Evolutionary conservation across 345 rosid genomes (phyloP).

Genomic region (Salix suchowensis): DNA sequence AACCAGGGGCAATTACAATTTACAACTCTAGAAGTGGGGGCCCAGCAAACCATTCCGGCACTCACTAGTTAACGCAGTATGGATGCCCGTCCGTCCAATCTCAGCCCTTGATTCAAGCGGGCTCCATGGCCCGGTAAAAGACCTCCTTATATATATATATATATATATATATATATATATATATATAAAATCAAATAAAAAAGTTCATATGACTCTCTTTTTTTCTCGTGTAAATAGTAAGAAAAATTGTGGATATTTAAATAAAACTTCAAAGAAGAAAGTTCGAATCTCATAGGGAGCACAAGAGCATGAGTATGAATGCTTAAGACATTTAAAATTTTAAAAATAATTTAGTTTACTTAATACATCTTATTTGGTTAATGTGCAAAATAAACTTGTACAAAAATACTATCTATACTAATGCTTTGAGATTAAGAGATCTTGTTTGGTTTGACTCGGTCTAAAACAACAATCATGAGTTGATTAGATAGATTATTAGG

Average conservation of each 20-base stretch:
- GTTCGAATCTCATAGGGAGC: not conserved
- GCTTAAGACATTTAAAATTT: no score
- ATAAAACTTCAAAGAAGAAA: not conserved
- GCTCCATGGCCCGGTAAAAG: conserved; percentile 23
- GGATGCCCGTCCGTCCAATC: conserved; percentile 45
- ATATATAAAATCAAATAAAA: not conserved
- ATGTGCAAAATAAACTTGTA: no score
- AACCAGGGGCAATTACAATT: not conserved
- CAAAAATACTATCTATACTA: no score
- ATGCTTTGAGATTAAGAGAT: no score
- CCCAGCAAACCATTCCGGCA: conserved; percentile 29
- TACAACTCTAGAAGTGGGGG: conserved; percentile 4
- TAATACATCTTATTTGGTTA: no score
- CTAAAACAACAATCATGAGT: no score
- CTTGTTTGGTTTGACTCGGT: no score
- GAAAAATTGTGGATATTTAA: not conserved
- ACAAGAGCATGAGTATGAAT: no score
- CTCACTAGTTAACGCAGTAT: conserved; percentile 2
- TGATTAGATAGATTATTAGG: no score
- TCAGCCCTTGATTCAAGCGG: conserved; percentile 17
- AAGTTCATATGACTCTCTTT: not conserved
- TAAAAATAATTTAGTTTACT: no score
- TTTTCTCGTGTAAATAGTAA: not conserved
- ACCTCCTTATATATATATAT: not conserved
- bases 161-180: no score